Evolutionary conservation across 768 basidiomycete species (phyloP), one percentile per base, ranked within the genome.

Genomic region (Serendipita sp.): DNA sequence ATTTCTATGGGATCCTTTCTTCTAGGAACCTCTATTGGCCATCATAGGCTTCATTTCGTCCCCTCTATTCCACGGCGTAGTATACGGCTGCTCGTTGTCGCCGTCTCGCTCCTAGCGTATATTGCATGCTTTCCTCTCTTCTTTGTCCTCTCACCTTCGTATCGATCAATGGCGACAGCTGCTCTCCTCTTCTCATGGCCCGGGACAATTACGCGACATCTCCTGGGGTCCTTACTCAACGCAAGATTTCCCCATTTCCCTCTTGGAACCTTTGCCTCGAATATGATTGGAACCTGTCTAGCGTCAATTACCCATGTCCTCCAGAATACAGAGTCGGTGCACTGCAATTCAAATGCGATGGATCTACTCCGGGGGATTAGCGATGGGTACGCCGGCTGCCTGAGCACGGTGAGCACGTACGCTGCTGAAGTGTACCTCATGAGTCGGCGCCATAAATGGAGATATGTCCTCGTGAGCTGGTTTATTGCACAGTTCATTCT

Each of bases 401-500:
- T 98, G 67, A 94, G 87, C 1, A 99, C 96, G 1, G 80, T 99
- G 67, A 91, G 88, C 71, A 98, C 94, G 17, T 95, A 98, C 69
- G 86, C 83, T 1, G 84, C 84, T 7, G 96, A 99, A 70, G 71
- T 89, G 22, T 73, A 76, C 34, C 79, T 80, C 43, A 74, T 93
- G 64, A 72, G 75, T 44, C 71, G 75, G 33, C 70, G 80, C 71
- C 82, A 79, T 68, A 82, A 83, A 30, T 82, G 79, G 74, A 69
- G 82, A 48, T 98, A 98, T 71, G 81, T 79, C 28, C 65, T 78
- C 1, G 69, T 81, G 44, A 94, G 89, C 69, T 86, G 86, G 78
- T 70, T 79, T 20, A 68, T 76, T 22, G 86, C 84, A 14, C 90
- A 97, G 73, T 61, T 83, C 14, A 64, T 90, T 42, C 73, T 92